A percentile compares a stretch with the other conserved stretches of the same genome.
Evolutionary conservation across 139 green algal species (phyloP).

Genomic region (Coelastrella sp.): DNA sequence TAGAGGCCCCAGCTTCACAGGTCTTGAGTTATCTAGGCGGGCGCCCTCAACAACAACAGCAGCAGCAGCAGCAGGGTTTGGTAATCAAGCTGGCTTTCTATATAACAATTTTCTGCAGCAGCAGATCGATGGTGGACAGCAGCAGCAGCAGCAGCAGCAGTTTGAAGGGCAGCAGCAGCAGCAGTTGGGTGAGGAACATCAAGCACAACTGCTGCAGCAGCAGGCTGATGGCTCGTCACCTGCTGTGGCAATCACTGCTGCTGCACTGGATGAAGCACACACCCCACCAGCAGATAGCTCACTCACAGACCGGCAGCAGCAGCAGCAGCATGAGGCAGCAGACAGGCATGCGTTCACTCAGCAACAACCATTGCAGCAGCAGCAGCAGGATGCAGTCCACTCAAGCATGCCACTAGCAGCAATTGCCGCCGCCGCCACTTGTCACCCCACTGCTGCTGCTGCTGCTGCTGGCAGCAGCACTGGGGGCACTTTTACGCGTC

Average conservation of each 20-base stretch:
- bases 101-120: too few species aligned
- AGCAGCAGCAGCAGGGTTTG: not conserved
- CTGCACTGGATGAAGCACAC: not conserved
- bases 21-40: not conserved
- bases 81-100: too few species aligned
- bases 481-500: not conserved
- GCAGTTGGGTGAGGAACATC: not conserved
- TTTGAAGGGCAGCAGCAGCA: not conserved
- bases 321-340: not conserved
- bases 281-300: not conserved
- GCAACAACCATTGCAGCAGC: not conserved
- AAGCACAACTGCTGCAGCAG: not conserved
- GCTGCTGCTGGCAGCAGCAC: not conserved
- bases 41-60: not conserved
- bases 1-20: slow-evolving; percentile 7
- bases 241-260: not conserved
- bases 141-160: too few species aligned
- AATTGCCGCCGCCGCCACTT: not conserved
- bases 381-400: not conserved
- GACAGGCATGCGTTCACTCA: too few species aligned
- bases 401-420: not conserved
- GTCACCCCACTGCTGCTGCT: not conserved
- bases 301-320: not conserved
- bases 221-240: not conserved
- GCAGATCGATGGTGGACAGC: too few species aligned